A percentile compares a stretch with the other conserved stretches of the same genome.
Conservation (phyloP, 2,329 filamentous ascomycete species). For the Elsinoe perseae region DNA sequence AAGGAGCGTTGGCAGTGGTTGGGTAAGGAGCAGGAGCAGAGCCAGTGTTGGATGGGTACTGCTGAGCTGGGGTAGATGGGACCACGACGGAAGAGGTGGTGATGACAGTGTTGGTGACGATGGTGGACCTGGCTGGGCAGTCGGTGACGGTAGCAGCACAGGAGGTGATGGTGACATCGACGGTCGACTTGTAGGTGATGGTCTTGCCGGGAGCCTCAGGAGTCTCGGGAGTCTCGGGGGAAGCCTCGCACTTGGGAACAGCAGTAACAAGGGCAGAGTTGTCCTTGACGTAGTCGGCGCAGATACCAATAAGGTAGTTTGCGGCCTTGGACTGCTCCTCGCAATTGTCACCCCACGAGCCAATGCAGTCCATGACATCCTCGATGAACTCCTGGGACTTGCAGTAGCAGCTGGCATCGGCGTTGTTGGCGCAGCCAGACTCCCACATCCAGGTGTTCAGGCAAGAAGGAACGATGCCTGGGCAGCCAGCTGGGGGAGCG, state of each 20-base stretch:
- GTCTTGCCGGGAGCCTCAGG: slow-evolving; percentile 16
- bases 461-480: slow-evolving; percentile 72
- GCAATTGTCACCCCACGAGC: slow-evolving; percentile 62
- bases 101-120: slow-evolving; percentile 21
- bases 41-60: slow-evolving; percentile 6
- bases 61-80: slow-evolving; percentile 19
- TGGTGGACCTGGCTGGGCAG: slow-evolving; percentile 21
- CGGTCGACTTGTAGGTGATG: slow-evolving; percentile 26
- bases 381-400: slow-evolving; percentile 66
- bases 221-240: slow-evolving; percentile 31
- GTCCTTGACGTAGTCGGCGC: slow-evolving; percentile 60
- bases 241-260: slow-evolving; percentile 53
- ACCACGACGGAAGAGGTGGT: slow-evolving; percentile 17
- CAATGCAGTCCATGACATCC: slow-evolving; percentile 73
- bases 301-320: slow-evolving; percentile 85
- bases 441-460: slow-evolving; percentile 81
- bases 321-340: slow-evolving; percentile 63
- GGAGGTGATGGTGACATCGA: slow-evolving; percentile 22
- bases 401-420: slow-evolving; percentile 80
- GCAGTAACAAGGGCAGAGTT: slow-evolving; percentile 84
- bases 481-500: slow-evolving; percentile 39
- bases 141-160: slow-evolving; percentile 23
- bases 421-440: slow-evolving; percentile 73
- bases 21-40: slow-evolving; percentile 6
- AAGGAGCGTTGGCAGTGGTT: slow-evolving; percentile 7